Base-by-base conservation (phyloP, 768 basidiomycete genomes). In the Holtermanniella nyarrowii region DNA sequence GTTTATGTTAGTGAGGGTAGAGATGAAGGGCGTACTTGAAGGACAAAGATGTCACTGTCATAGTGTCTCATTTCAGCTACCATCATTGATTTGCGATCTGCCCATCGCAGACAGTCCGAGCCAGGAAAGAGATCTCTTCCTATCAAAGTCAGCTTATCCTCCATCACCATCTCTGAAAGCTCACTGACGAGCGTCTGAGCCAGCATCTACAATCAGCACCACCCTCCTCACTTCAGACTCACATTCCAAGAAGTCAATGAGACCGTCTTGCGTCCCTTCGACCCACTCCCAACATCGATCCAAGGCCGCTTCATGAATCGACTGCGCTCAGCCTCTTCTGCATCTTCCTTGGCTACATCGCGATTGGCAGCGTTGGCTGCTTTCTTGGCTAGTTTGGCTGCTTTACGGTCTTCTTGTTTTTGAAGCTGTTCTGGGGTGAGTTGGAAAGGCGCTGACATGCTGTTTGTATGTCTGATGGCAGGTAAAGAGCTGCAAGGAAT, bases 1-100 rank as follows among this genome's bases (percentile, higher is more conserved):
- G 65, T 23, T 20, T 24, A 46, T 43, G 42, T 25, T 46, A 49
- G 27, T 26, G 22, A 44, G 7, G 42, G 18, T 44, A n/a, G 7
- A n/a, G 7, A 26, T 48, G 20, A 24, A 26, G 21, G 24, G 63
- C 73, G 54, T 67, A 84, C 89, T 76, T 95, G 90, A 42, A 95
- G 77, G 66, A 89, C 93, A 42, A 89, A 71, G 22, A 95, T 78
- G 69, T 91, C 86, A 1, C 85, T 81, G n/a, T 78, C 62, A 52
- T 84, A 79, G 2, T 78, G 77, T 14, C 79, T 70, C n/a, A 93
- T 76, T 69, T 95, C 91, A 45, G 76, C 74, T 53, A 81, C 77
- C 13, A 88, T 73, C 84, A 90, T 85, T 14, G 80, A 78, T 59
- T 81, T 80, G 55, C 90, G 77, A 65, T 84, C 81, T 20, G 63